Evolutionary conservation across 345 rosid species (phyloP).

Genomic region (Euclidium syriacum): DNA sequence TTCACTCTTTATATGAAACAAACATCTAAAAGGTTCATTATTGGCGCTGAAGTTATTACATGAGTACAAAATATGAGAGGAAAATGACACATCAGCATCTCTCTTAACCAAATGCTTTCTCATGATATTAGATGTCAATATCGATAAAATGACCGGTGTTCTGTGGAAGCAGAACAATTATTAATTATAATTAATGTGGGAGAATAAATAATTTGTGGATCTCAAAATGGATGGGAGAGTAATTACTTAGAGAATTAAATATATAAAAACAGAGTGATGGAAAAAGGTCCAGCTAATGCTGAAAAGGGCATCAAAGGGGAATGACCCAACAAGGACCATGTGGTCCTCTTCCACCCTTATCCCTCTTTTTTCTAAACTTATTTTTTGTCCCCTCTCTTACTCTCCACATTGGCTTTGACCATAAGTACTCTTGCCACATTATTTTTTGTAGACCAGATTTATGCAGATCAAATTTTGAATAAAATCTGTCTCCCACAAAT

Average conservation of each 20-base stretch:
- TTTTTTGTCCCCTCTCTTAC: constrained; percentile 4
- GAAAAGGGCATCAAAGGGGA: constrained; percentile 26
- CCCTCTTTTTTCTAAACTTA: constrained; percentile 6
- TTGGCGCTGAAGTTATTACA: background rate
- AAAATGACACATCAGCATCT: constrained; percentile 25
- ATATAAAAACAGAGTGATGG: constrained; percentile 18
- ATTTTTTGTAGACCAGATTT: background rate
- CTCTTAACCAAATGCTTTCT: constrained; percentile 12
- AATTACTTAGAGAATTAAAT: background rate
- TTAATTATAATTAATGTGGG: background rate
- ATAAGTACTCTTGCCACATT: background rate
- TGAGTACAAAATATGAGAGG: constrained; percentile 18
- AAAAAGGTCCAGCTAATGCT: constrained; percentile 27
- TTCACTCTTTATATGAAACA: no score
- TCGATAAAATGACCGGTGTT: constrained; percentile 14
- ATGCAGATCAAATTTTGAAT: no score
- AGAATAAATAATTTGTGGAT: constrained; percentile 7
- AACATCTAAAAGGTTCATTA: background rate
- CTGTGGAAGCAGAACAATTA: background rate
- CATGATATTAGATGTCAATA: constrained; percentile 30
- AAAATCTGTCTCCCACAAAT: no score
- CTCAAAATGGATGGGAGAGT: constrained; percentile 12
- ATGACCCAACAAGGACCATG: constrained; percentile 30
- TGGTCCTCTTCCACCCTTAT: constrained; percentile 34
- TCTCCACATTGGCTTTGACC: constrained; percentile 18